These are phyloP conservation scores for Saccharomycopsis selenospora DNA, from an alignment of 805 yeast genomes.

Conservation along the genomic window DNA sequence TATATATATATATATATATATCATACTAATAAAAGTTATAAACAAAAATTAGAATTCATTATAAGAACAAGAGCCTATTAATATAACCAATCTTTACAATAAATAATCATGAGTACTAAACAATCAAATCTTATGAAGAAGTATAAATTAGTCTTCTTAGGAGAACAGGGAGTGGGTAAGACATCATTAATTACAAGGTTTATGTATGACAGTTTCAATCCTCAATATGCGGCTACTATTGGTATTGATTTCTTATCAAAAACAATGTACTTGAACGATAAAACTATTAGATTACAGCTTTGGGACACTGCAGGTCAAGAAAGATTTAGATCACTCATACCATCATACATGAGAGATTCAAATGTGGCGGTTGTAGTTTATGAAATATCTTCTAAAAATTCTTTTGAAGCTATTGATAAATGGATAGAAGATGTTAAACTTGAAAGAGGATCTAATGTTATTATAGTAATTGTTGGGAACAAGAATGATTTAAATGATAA, in stretches of 20 bases:
- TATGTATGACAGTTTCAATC: slow-evolving; percentile 96
- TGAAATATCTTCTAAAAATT: slow-evolving; percentile 80
- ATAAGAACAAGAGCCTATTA: too few species aligned
- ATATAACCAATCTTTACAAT: too few species aligned
- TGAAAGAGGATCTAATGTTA: slow-evolving; percentile 86
- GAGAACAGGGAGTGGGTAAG: slow-evolving; percentile 97
- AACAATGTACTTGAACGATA: slow-evolving; percentile 93
- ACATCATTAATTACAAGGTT: slow-evolving; percentile 94
- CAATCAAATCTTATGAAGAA: slow-evolving; percentile 34
- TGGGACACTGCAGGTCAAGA: slow-evolving; percentile 99
- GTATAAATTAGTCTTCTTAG: slow-evolving; percentile 87
- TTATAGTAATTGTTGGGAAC: slow-evolving; percentile 87
- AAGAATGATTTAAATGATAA: slow-evolving; percentile 75
- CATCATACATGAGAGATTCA: slow-evolving; percentile 91
- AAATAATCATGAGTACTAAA: slow-evolving; percentile 2
- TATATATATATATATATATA: too few species aligned
- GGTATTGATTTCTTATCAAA: slow-evolving; percentile 94
- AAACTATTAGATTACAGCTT: slow-evolving; percentile 86
- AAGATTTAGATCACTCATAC: slow-evolving; percentile 87
- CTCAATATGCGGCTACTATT: slow-evolving; percentile 92
- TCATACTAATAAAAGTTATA: too few species aligned
- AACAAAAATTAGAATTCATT: too few species aligned
- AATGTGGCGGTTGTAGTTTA: slow-evolving; percentile 97
- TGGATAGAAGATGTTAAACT: slow-evolving; percentile 95
- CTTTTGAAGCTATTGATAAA: slow-evolving; percentile 75